These are phyloP conservation scores for Macrotyloma uniflorum DNA, from an alignment of 306 rosid genomes.

Conservation along the genomic window DNA sequence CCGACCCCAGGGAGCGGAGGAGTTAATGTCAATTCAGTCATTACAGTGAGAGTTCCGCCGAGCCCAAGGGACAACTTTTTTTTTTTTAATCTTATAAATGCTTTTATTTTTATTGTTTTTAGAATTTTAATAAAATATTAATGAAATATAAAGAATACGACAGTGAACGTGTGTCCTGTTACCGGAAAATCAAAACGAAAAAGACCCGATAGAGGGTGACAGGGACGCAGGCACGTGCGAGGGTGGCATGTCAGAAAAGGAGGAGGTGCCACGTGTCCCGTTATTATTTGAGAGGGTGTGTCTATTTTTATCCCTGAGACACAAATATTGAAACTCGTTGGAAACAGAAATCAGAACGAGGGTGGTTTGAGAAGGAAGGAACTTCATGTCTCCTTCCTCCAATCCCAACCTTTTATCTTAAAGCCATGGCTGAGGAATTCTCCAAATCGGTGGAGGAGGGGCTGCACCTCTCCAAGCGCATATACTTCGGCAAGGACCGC, in stretches of 20 bases:
- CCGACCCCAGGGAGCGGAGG: too few species aligned
- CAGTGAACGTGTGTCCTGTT: too few species aligned
- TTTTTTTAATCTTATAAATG: too few species aligned
- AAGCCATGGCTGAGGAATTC: constrained; percentile 67
- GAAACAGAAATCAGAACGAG: background rate
- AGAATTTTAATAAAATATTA: too few species aligned
- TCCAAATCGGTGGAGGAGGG: constrained; percentile 73
- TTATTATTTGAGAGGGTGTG: background rate
- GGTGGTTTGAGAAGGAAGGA: background rate
- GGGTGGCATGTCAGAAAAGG: background rate
- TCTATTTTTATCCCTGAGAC: background rate
- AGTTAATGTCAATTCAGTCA: too few species aligned
- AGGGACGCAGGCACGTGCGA: too few species aligned
- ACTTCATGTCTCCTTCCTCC: background rate
- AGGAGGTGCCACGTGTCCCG: background rate
- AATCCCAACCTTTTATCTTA: background rate
- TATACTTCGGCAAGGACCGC: constrained; percentile 71
- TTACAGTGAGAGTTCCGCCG: too few species aligned
- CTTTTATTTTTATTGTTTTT: too few species aligned
- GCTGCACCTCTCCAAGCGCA: constrained; percentile 59
- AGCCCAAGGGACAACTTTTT: too few species aligned
- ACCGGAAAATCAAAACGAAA: too few species aligned
- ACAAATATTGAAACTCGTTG: background rate
- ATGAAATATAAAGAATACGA: too few species aligned
- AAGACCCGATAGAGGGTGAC: too few species aligned